A percentile compares a stretch with the other conserved stretches of the same genome.
These are phyloP conservation scores for Daedaleopsis sinensis DNA, from an alignment of 768 basidiomycete species.

Conservation along the genomic window DNA sequence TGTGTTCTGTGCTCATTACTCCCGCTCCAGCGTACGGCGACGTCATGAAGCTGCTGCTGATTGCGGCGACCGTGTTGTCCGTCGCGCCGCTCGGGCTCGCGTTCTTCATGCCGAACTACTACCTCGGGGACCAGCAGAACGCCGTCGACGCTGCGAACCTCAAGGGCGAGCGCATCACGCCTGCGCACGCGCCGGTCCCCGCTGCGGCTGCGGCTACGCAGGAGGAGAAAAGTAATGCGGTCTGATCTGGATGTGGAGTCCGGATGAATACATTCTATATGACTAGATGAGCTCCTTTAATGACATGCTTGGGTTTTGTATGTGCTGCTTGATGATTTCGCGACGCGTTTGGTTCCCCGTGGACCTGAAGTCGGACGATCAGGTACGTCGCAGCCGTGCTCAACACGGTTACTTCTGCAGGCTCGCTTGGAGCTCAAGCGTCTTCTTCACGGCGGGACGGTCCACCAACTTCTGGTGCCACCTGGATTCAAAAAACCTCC, in stretches of 20 bases:
- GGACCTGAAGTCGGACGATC: no score
- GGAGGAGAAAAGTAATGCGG: background rate
- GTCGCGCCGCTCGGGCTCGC: slow-evolving; percentile 15
- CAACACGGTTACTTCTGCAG: no score
- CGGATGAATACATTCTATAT: no score
- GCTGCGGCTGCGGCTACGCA: background rate
- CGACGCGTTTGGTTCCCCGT: no score
- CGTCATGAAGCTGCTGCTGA: slow-evolving; percentile 16
- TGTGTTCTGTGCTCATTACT: background rate
- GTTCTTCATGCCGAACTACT: slow-evolving; percentile 60
- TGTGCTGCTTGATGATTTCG: no score
- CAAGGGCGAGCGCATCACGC: background rate
- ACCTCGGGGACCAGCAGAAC: slow-evolving; percentile 72
- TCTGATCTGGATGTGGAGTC: background rate
- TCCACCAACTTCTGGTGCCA: slow-evolving; percentile 5
- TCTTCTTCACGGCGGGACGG: slow-evolving; percentile 1
- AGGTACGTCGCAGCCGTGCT: no score
- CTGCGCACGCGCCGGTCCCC: no score
- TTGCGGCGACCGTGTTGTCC: slow-evolving; percentile 16
- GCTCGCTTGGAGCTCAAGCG: background rate
- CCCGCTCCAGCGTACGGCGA: slow-evolving; percentile 19
- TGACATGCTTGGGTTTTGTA: no score
- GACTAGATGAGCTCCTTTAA: no score
- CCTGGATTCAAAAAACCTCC: background rate
- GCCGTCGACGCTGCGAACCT: slow-evolving; percentile 50